Conservation (phyloP, 768 basidiomycete species). For the Termitomyces sp. region DNA sequence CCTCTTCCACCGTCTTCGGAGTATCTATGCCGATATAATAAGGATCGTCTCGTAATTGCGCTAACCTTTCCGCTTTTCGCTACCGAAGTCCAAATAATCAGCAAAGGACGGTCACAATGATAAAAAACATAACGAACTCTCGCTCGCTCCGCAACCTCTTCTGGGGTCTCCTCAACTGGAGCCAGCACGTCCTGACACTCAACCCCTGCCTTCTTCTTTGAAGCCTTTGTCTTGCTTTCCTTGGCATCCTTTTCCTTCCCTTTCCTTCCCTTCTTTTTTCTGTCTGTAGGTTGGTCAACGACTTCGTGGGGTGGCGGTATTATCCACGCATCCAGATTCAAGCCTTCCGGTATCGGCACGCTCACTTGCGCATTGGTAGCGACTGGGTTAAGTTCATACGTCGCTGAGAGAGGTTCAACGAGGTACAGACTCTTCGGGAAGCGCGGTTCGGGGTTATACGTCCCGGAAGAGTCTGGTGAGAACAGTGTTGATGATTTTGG, state of each 20-base stretch:
- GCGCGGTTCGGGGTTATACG: constrained; percentile 33
- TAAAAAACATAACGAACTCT: constrained; percentile 40
- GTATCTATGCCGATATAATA: constrained; percentile 80
- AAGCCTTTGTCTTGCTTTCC: constrained; percentile 20
- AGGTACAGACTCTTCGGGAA: constrained; percentile 92
- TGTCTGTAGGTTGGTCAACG: constrained; percentile 33
- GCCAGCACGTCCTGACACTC: constrained; percentile 29
- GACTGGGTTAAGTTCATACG: constrained; percentile 84
- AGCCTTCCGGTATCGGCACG: constrained; percentile 75
- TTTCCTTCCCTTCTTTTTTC: constrained; percentile 49
- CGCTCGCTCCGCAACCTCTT: constrained; percentile 57
- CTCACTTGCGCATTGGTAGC: constrained; percentile 74
- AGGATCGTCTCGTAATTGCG: constrained; percentile 79
- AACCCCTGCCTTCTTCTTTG: constrained; percentile 23
- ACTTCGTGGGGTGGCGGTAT: constrained; percentile 55
- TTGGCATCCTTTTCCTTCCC: constrained; percentile 24
- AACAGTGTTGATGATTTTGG: constrained; percentile 31
- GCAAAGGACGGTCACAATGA: background rate
- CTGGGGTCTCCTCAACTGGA: constrained; percentile 47
- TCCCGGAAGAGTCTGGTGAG: constrained; percentile 33
- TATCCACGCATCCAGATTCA: constrained; percentile 86
- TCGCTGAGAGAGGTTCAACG: constrained; percentile 70
- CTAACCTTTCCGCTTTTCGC: constrained; percentile 73
- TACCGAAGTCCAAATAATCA: constrained; percentile 22
- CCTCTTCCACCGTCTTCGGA: constrained; percentile 38